phyloP scores from a whole-genome alignment of 1,139 yeast species.

The Geotrichum australiense region DNA sequence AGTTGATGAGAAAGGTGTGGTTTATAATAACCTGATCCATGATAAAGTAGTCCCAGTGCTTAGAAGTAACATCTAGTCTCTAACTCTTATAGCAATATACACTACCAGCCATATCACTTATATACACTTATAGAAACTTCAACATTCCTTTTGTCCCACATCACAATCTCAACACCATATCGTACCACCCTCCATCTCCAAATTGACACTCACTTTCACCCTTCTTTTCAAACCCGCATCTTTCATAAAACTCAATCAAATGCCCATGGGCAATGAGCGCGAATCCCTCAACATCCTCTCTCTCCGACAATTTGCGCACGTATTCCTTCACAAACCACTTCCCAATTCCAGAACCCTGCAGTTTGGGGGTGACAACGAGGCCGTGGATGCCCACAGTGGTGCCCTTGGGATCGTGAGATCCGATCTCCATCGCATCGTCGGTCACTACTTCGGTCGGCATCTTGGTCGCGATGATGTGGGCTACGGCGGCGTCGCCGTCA shows the following conservation, averaged over 20 bases:
- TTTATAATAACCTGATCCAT: constrained; percentile 12
- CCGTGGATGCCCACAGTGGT: constrained; percentile 75
- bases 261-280: constrained; percentile 65
- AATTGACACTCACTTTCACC: constrained; percentile 49
- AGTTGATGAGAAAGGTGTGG: constrained; percentile 7
- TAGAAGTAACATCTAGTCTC: too few relatives aligned
- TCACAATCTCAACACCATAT: too few relatives aligned
- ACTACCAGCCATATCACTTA: too few relatives aligned
- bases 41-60: constrained; percentile 8
- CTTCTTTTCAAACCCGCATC: constrained; percentile 67
- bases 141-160: too few relatives aligned
- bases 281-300: constrained; percentile 75
- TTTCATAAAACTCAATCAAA: constrained; percentile 68
- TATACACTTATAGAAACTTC: too few relatives aligned
- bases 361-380: constrained; percentile 67
- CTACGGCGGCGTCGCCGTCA: constrained; percentile 38
- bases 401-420: constrained; percentile 77
- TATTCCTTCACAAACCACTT: constrained; percentile 79
- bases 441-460: constrained; percentile 42
- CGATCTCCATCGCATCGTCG: constrained; percentile 56
- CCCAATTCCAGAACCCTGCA: constrained; percentile 79
- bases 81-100: too few relatives aligned
- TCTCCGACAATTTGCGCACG: constrained; percentile 77
- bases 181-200: constrained; percentile 13
- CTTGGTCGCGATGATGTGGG: constrained; percentile 80